phyloP scores from a whole-genome alignment of 2,329 filamentous ascomycete genomes.

The Aspergillus glaucus region DNA sequence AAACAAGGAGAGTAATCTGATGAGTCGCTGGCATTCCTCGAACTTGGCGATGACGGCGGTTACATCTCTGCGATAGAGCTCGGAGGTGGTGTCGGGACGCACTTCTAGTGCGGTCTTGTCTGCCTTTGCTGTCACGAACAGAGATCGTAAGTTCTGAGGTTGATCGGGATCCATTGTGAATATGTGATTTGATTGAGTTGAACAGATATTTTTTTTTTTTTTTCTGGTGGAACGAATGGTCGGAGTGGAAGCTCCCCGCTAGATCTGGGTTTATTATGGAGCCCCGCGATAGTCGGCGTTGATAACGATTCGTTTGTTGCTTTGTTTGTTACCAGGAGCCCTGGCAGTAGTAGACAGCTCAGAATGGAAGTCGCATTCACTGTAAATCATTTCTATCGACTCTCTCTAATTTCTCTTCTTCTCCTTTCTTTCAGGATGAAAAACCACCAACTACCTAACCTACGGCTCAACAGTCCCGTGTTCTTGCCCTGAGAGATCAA shows the following conservation, averaged over 20 bases:
- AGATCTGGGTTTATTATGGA: not conserved
- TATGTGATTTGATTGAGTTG: not conserved
- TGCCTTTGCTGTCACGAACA: conserved; percentile 51
- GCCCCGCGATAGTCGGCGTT: not conserved
- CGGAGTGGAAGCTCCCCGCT: not conserved
- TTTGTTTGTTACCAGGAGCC: not conserved
- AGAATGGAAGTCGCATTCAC: not conserved
- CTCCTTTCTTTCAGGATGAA: too few relatives aligned
- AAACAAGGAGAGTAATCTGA: conserved; percentile 71
- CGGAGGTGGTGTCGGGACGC: conserved; percentile 58
- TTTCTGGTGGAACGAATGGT: not conserved
- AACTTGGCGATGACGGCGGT: conserved; percentile 63
- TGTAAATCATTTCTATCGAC: not conserved
- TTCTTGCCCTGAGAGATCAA: not conserved
- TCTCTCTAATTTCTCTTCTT: not conserved
- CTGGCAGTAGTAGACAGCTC: not conserved
- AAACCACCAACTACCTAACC: too few relatives aligned
- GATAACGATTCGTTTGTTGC: not conserved
- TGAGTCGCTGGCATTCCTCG: conserved; percentile 63
- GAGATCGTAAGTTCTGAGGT: conserved; percentile 48
- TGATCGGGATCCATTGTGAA: conserved; percentile 26
- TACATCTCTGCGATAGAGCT: conserved; percentile 63
- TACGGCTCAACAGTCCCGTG: not conserved
- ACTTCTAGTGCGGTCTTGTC: conserved; percentile 54
- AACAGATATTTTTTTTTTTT: not conserved